Conservation (phyloP, 2,329 filamentous ascomycete genomes). For the Cytospora schulzeri region DNA sequence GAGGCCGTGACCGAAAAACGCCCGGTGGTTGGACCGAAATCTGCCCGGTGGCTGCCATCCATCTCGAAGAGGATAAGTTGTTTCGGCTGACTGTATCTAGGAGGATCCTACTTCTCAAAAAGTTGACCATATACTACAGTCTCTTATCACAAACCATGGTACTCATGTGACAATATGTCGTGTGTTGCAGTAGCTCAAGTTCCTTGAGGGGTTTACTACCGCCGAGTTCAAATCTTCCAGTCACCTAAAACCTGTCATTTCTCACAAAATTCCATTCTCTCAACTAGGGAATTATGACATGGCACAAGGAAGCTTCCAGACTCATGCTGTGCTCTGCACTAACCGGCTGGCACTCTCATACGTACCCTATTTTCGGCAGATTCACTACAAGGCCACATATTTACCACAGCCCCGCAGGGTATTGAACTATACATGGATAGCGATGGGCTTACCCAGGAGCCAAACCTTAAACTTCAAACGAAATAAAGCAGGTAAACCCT, state of each 20-base stretch:
- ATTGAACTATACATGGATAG: too few relatives aligned
- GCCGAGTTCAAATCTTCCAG: background rate
- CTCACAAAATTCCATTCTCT: background rate
- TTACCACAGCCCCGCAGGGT: too few relatives aligned
- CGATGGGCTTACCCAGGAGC: too few relatives aligned
- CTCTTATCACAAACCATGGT: too few relatives aligned
- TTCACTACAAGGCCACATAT: too few relatives aligned
- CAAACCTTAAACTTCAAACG: too few relatives aligned
- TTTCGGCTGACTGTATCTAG: background rate
- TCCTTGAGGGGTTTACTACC: background rate
- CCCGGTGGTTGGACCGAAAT: background rate
- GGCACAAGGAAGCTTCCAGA: background rate
- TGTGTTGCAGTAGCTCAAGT: background rate
- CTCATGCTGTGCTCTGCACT: too few relatives aligned
- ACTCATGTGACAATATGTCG: background rate
- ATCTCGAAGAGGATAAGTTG: background rate
- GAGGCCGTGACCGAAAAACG: background rate
- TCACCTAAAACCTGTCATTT: background rate
- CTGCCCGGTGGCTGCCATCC: background rate
- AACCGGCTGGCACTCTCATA: background rate
- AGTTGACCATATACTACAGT: background rate
- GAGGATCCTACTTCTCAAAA: background rate
- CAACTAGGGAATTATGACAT: background rate
- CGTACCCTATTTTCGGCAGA: background rate
- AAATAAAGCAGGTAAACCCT: too few relatives aligned